phyloP scores from a whole-genome alignment of 306 rosid species.

The Quercus suber region DNA sequence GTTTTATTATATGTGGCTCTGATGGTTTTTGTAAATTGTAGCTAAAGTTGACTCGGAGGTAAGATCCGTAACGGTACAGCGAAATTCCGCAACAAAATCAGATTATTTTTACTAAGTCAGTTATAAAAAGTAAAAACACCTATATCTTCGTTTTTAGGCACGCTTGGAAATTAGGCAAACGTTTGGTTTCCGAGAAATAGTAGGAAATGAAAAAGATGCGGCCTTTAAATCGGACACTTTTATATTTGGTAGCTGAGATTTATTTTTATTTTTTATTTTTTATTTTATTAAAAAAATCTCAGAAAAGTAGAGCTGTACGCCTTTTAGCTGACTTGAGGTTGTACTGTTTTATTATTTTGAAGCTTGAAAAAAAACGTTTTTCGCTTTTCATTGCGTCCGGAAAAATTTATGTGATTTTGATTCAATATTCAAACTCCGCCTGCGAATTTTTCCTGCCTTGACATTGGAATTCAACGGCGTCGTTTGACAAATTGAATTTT shows the following conservation, averaged over 20 bases:
- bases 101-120: neutral
- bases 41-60: neutral
- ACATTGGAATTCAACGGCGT: slow-evolving; percentile 26
- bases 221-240: no score
- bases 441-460: neutral
- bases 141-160: no score
- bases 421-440: slow-evolving; percentile 18
- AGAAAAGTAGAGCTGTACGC: neutral
- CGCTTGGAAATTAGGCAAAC: no score
- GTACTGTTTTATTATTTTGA: neutral
- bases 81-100: neutral
- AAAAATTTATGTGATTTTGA: slow-evolving; percentile 12
- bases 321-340: neutral
- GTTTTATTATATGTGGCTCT: neutral
- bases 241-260: neutral
- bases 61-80: neutral
- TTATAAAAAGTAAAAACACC: neutral
- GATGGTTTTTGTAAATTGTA: neutral
- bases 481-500: neutral
- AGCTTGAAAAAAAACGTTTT: neutral
- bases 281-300: neutral
- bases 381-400: neutral
- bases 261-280: slow-evolving; percentile 5
- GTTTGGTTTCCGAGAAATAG: neutral
- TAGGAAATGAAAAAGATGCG: neutral